A percentile compares a stretch with the other conserved stretches of the same genome.
phyloP scores from a whole-genome alignment of 495 filamentous ascomycete species.

The Amorphotheca resinae region DNA sequence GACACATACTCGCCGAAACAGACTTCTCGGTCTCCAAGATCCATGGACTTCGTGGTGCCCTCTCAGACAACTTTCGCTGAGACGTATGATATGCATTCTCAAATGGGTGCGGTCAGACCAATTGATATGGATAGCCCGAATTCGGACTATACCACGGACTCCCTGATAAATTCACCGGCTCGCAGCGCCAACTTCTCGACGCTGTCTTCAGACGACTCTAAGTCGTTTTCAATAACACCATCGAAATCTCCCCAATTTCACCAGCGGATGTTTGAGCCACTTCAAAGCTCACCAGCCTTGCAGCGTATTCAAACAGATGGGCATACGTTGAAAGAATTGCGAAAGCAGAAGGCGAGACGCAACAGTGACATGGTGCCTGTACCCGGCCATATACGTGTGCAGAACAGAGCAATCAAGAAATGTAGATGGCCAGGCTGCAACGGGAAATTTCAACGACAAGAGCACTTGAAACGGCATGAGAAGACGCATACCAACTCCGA shows the following conservation, averaged over 20 bases:
- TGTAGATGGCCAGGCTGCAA: conserved; percentile 25
- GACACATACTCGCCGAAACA: conserved; percentile 2
- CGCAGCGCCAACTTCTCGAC: neutral
- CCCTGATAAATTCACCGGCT: neutral
- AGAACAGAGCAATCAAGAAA: conserved; percentile 4
- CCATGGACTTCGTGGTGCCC: conserved; percentile 14
- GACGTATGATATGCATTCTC: conserved; percentile 2
- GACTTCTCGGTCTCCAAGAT: neutral
- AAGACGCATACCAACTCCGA: conserved; percentile 25
- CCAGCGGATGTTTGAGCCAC: neutral
- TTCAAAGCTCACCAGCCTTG: conserved; percentile 4
- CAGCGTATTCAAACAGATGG: conserved; percentile 12
- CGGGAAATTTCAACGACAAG: conserved; percentile 41
- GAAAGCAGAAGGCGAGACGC: neutral
- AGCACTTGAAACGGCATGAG: conserved; percentile 54
- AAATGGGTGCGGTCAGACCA: neutral
- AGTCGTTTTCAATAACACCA: neutral
- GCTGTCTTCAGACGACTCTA: neutral
- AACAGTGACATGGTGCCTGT: neutral
- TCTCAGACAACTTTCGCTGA: conserved; percentile 15
- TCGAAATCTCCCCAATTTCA: neutral
- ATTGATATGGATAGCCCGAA: neutral
- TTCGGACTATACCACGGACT: neutral
- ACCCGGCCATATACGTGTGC: conserved; percentile 1
- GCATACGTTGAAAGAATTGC: conserved; percentile 16